Evolutionary conservation across 2,329 filamentous ascomycete species (phyloP), one percentile per base, ranked within the genome.

Genomic region (Calonectria pteridis): DNA sequence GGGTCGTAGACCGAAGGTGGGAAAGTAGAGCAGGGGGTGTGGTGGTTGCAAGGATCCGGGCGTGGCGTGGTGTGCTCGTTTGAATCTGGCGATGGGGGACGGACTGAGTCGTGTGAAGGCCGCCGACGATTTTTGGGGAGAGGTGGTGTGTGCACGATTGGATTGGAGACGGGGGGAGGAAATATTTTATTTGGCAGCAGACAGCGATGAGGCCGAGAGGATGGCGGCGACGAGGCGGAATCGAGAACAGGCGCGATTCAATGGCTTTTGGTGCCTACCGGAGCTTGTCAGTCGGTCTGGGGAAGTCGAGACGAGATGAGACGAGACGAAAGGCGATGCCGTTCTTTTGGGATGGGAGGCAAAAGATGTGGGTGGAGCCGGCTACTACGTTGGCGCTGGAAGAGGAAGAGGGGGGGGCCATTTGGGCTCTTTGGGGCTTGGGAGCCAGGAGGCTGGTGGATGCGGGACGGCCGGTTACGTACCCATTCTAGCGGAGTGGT

Each of bases 21-120:
- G 79, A 79, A 80, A 79, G 72, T 77, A 75, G 76, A 77, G 75
- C 77, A 74, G 77, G 73, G 77, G 78, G 77, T 74, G 70, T 69
- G 78, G 77, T 76, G 73, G 78, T 78, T 77, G 77, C 78, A 79
- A 76, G 78, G 78, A 76, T 79, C 26, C 58, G 49, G 71, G 68
- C 69, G 64, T 75, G 77, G 77, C 78, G 78, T 79, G 77, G 78
- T 75, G 78, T 79, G 78, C 77, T 79, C 78, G 55, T 77, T 72
- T 67, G 65, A 62, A 72, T 71, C 69, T 66, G 71, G 73, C 67
- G 72, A 72, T 73, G 73, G 72, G 40, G 55, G 37, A 28, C 26
- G 28, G 55, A 62, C 69, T 72, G 40, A 40, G 71, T 73, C 66
- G 68, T 66, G 53, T 53, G 67, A 59, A 62, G 59, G 51, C 58